Conservation (phyloP, 2,329 filamentous ascomycete species). For the Epichloe uncinata region DNA sequence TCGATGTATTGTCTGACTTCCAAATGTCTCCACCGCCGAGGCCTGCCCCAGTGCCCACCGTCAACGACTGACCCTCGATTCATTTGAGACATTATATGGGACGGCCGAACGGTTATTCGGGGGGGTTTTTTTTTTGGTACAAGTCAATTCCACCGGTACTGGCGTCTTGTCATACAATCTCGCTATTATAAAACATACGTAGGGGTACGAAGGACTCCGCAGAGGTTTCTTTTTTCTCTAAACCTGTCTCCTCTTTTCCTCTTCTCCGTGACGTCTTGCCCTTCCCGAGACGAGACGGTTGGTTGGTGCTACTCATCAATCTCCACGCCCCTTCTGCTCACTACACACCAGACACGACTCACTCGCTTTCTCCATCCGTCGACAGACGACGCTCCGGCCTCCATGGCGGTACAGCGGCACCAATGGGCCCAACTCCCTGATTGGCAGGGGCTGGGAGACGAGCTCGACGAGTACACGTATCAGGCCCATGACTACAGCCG, state of each 20-base stretch:
- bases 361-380: neutral
- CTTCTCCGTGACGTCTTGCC: neutral
- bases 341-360: no score
- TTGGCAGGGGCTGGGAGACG: constrained; percentile 13
- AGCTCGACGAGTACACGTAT: constrained; percentile 6
- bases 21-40: neutral
- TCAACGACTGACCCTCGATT: no score
- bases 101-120: neutral
- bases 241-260: neutral
- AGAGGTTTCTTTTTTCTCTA: neutral
- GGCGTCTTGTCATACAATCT: no score
- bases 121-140: neutral
- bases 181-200: neutral
- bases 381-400: neutral
- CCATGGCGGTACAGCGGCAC: constrained; percentile 16
- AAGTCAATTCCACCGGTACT: neutral
- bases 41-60: no score
- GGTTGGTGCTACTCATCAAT: neutral
- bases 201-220: no score
- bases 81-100: neutral
- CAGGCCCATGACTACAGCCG: constrained; percentile 1
- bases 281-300: neutral
- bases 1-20: neutral
- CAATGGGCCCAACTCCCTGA: constrained; percentile 48
- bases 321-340: neutral